Conservation (phyloP, 2,329 filamentous ascomycete species). For the Cryoendolithus antarcticus region DNA sequence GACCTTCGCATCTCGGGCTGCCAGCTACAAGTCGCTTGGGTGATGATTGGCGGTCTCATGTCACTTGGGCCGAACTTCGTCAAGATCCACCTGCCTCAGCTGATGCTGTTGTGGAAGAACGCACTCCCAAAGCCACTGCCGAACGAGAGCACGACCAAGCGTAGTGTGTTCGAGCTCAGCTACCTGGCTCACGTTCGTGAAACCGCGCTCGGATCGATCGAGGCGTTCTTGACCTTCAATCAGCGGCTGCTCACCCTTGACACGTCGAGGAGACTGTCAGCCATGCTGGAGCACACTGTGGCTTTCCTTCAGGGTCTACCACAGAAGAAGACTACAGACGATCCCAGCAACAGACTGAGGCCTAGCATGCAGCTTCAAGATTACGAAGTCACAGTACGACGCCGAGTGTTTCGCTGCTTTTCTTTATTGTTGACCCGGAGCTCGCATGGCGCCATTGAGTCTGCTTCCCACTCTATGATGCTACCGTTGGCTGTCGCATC, state of each 20-base stretch:
- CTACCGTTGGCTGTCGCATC: slow-evolving; percentile 79
- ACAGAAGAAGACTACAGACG: slow-evolving; percentile 71
- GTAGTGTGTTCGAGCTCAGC: slow-evolving; percentile 76
- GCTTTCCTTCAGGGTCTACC: slow-evolving; percentile 79
- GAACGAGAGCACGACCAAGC: slow-evolving; percentile 75
- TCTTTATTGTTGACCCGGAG: slow-evolving; percentile 81
- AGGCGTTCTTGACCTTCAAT: slow-evolving; percentile 90
- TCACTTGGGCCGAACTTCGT: slow-evolving; percentile 94
- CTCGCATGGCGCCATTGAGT: slow-evolving; percentile 71
- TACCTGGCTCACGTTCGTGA: slow-evolving; percentile 95
- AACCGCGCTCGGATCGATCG: slow-evolving; percentile 80
- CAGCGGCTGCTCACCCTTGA: slow-evolving; percentile 82
- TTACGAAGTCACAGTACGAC: slow-evolving; percentile 82
- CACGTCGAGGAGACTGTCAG: slow-evolving; percentile 80
- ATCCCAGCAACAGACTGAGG: slow-evolving; percentile 69
- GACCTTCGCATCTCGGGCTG: slow-evolving; percentile 84
- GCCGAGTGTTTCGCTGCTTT: slow-evolving; percentile 89
- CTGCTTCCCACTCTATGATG: slow-evolving; percentile 80
- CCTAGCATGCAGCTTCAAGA: slow-evolving; percentile 82
- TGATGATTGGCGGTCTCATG: slow-evolving; percentile 91
- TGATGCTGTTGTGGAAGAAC: slow-evolving; percentile 93
- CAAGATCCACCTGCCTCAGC: slow-evolving; percentile 91
- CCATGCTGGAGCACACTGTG: slow-evolving; percentile 91
- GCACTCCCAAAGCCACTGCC: slow-evolving; percentile 87
- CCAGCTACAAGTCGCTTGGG: slow-evolving; percentile 96